A percentile compares a stretch with the other conserved stretches of the same genome.
Evolutionary conservation across 192 early-diverging fungal species (phyloP).

Genomic region (Backusella australiensis): DNA sequence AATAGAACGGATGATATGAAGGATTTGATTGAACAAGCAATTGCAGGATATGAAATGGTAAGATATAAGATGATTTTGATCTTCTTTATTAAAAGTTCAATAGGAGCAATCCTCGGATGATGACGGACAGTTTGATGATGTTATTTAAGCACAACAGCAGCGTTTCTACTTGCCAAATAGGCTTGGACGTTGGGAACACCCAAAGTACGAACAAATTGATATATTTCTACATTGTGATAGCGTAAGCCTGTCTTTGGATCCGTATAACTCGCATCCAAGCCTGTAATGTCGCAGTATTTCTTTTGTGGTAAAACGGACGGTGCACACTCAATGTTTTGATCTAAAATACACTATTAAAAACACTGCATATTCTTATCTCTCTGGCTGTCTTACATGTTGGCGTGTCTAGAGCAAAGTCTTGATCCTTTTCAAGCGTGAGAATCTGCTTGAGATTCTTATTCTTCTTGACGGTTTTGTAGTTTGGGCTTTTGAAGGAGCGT

Average conservation of each 20-base stretch:
- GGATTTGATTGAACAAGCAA: slow-evolving; percentile 22
- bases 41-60: slow-evolving; percentile 32
- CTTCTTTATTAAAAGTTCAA: too few species aligned
- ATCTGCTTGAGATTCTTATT: slow-evolving; percentile 84
- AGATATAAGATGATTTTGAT: not conserved
- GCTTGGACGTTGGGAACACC: slow-evolving; percentile 77
- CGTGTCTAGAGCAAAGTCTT: slow-evolving; percentile 55
- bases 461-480: slow-evolving; percentile 63
- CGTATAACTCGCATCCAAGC: slow-evolving; percentile 80
- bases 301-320: slow-evolving; percentile 81
- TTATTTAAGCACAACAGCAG: slow-evolving; percentile 66
- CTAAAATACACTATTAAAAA: slow-evolving; percentile 30
- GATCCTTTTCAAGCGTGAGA: slow-evolving; percentile 63
- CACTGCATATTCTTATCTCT: not conserved
- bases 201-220: slow-evolving; percentile 69
- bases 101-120: slow-evolving; percentile 9
- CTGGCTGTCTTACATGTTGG: slow-evolving; percentile 55
- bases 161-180: slow-evolving; percentile 77
- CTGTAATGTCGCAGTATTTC: slow-evolving; percentile 92
- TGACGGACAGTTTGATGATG: slow-evolving; percentile 3
- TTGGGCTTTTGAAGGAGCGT: slow-evolving; percentile 70
- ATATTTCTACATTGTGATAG: slow-evolving; percentile 81
- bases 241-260: slow-evolving; percentile 85
- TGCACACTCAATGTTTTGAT: slow-evolving; percentile 81
- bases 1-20: slow-evolving; percentile 32